phyloP scores from a whole-genome alignment of 1,284 basidiomycete genomes.

The Ustilago loliicola region DNA sequence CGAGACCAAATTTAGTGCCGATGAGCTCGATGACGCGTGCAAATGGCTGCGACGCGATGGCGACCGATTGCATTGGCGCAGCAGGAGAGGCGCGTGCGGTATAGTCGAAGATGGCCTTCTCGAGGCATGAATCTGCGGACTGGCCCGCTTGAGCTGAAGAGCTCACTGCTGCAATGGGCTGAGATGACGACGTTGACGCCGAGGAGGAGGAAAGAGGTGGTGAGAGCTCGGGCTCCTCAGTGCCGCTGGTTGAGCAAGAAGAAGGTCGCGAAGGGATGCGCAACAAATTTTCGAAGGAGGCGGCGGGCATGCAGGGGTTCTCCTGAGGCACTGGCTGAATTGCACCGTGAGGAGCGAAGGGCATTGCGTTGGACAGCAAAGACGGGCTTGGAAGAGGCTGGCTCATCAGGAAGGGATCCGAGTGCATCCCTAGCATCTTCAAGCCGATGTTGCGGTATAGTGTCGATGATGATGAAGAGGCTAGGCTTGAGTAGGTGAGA shows the following conservation, averaged over 20 bases:
- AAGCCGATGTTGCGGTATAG: slow-evolving; percentile 21
- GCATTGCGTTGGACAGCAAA: slow-evolving; percentile 3
- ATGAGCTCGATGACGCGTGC: slow-evolving; percentile 22
- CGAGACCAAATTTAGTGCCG: slow-evolving; percentile 19
- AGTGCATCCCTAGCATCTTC: slow-evolving; percentile 36
- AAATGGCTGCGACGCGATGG: slow-evolving; percentile 29
- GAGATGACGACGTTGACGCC: not conserved
- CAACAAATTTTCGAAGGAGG: slow-evolving; percentile 30
- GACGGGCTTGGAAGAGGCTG: slow-evolving; percentile 44
- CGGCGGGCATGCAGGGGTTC: not conserved
- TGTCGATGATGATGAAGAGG: slow-evolving; percentile 13
- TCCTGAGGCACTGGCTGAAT: not conserved
- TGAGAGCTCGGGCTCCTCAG: not conserved
- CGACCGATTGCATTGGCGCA: not conserved
- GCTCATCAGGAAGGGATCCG: slow-evolving; percentile 45
- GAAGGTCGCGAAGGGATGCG: slow-evolving; percentile 13
- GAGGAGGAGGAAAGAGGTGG: not conserved
- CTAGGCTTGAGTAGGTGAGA: slow-evolving; percentile 27
- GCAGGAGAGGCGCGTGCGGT: not conserved
- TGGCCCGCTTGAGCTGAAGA: slow-evolving; percentile 4
- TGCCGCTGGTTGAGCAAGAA: slow-evolving; percentile 3
- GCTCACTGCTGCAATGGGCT: not conserved
- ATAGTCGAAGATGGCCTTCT: slow-evolving; percentile 15
- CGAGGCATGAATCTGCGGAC: slow-evolving; percentile 8
- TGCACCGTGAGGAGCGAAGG: not conserved